Base-by-base conservation (phyloP, 225 moss, liverwort and hornwort genomes). In the Polytrichum commune region DNA sequence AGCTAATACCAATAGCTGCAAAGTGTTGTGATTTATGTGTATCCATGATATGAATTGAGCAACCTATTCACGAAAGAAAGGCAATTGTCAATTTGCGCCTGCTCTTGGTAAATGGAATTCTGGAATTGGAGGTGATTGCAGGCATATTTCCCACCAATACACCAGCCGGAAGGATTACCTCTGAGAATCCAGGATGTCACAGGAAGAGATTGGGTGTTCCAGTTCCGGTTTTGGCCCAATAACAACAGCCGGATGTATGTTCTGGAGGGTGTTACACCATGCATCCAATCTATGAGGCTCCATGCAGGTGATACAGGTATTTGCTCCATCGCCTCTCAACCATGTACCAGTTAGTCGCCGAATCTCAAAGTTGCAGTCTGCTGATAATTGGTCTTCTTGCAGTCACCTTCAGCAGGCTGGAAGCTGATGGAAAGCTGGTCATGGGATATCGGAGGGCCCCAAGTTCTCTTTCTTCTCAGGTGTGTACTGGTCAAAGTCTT, bases 161-260 rank as follows among this genome's bases (percentile, higher is more conserved):
- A 95, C 67, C 98, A 98, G 83, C 98, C 98, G 29, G 98, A 98
- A 78, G 98, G 98, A 73, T 72, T 93, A 58, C 98, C 95, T 10
- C 93, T 99, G 88, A 86, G 79, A 72, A 99, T 99, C 66, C 95
- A 95, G 72, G 95, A 99, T 72, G 85, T 99, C 24, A 99, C 90
- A 24, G 95, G 98, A 58, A 95, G 93, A 76, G 95, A 93, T 73
- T 99, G 98, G 98, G 87, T 93, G 38, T 98, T 99, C 68, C 98
- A 99, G 80, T 99, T 99, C 74, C 95, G 95, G 53, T 99, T 99
- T 62, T 99, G 98, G 98, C 98, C 98, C 27, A 99, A 99, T 58
- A 99, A 99, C 77, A 99, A 95, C 69, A 99, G 98, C 70, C 87
- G 98, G 61, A 99, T 99, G 98, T 99, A 99, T 78, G 98, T 99